Percentiles rank a stretch among this genome's conserved stretches.
Evolutionary conservation across 129 eudicot genomes (phyloP).

Genomic region (Pulicaria dysenterica): DNA sequence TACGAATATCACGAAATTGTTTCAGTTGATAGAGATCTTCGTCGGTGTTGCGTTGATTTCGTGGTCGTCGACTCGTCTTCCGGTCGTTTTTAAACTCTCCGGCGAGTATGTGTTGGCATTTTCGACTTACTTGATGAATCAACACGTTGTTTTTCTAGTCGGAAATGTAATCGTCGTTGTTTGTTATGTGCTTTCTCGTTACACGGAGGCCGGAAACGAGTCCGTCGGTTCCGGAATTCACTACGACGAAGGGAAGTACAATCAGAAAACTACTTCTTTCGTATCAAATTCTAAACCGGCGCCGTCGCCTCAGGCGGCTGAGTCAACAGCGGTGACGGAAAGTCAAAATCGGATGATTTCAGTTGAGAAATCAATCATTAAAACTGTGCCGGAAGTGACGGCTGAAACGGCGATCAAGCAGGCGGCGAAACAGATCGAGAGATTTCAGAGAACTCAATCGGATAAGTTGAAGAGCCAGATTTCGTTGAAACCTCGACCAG

Average conservation of each 20-base stretch:
- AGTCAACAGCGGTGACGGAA: slow-evolving; percentile 31
- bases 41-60: slow-evolving; percentile 52
- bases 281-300: not conserved
- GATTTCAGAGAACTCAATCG: slow-evolving; percentile 65
- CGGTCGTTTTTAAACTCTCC: slow-evolving; percentile 30
- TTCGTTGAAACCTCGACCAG: slow-evolving; percentile 32
- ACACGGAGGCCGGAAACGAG: slow-evolving; percentile 32
- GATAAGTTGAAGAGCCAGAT: slow-evolving; percentile 46
- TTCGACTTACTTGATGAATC: slow-evolving; percentile 43
- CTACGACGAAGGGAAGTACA: slow-evolving; percentile 32
- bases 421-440: slow-evolving; percentile 57
- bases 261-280: not conserved
- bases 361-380: slow-evolving; percentile 24
- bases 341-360: slow-evolving; percentile 30
- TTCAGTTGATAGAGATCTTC: slow-evolving; percentile 47
- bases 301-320: not conserved
- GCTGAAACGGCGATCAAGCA: slow-evolving; percentile 43
- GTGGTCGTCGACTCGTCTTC: slow-evolving; percentile 60
- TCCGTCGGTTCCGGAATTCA: slow-evolving; percentile 23
- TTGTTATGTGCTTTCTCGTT: slow-evolving; percentile 51
- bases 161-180: slow-evolving; percentile 60
- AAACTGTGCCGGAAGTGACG: slow-evolving; percentile 39
- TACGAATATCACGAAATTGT: slow-evolving; percentile 38
- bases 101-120: slow-evolving; percentile 31
- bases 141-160: slow-evolving; percentile 68